phyloP scores from a whole-genome alignment of 345 rosid species.

The Camelina sativa region DNA sequence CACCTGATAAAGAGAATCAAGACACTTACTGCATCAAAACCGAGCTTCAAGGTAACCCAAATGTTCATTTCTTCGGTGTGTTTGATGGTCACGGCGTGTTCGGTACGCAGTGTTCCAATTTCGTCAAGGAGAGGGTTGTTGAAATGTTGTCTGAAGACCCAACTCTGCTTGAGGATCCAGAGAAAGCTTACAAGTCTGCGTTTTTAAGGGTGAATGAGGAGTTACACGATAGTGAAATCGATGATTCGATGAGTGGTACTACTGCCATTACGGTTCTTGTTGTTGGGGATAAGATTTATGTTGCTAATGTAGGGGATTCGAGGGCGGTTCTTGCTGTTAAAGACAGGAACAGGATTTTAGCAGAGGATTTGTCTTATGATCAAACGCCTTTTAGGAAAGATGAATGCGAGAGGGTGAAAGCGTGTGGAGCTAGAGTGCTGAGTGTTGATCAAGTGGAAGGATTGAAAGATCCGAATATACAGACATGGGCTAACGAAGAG shows the following conservation, averaged over 20 bases:
- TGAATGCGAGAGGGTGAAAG: constrained; percentile 89
- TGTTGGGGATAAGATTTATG: constrained; percentile 74
- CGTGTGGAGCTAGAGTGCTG: constrained; percentile 88
- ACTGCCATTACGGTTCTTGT: constrained; percentile 94
- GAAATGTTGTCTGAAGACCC: constrained; percentile 69
- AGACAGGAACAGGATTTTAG: constrained; percentile 60
- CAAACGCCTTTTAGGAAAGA: constrained; percentile 96
- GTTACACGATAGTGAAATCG: constrained; percentile 75
- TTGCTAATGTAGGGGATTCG: constrained; percentile 98
- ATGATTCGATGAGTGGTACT: constrained; percentile 94
- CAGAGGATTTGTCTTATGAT: constrained; percentile 86
- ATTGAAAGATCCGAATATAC: constrained; percentile 79
- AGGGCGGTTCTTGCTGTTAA: constrained; percentile 88
- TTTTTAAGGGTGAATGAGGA: constrained; percentile 64
- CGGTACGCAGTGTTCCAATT: constrained; percentile 81
- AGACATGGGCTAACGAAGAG: constrained; percentile 88
- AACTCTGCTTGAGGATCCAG: constrained; percentile 68
- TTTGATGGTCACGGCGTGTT: constrained; percentile 89
- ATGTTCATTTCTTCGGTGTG: constrained; percentile 91
- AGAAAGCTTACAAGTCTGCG: constrained; percentile 71
- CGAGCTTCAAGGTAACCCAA: constrained; percentile 79
- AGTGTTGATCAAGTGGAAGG: constrained; percentile 98
- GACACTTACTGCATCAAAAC: constrained; percentile 82
- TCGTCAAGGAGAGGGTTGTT: constrained; percentile 73
- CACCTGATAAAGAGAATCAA: constrained; percentile 82